Evolutionary conservation across 2,329 filamentous ascomycete genomes (phyloP), one percentile per base, ranked within the genome.

Genomic region (Trichoderma koningii): DNA sequence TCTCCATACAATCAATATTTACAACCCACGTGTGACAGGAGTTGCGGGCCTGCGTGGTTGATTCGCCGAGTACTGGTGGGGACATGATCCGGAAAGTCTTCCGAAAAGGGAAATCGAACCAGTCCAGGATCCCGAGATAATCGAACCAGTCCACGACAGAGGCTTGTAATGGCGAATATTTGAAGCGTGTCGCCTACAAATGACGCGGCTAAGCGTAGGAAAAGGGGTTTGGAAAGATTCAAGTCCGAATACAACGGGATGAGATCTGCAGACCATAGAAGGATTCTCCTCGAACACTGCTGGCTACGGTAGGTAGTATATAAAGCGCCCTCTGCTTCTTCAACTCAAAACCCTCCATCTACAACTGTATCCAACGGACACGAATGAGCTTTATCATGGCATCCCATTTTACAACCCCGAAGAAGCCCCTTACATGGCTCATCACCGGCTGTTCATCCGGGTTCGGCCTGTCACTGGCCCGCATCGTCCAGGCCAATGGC

Each of bases 371-470:
- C 5, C n/a, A 3, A 12, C 34, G 12, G 4, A 12, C 12, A 38
- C 17, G 2, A 12, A 51, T 53, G 17, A 30, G 12, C 4, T 3
- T 38, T 2, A 14, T 5, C 3, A 62, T 62, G 59, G 7, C 38
- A 5, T 4, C 26, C 5, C 30, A 5, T n/a, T 34, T 23, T 3
- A 45, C 38, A 3, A 52, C 17, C 2, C 48, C 59, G 3, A 45
- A 45, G 26, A 53, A 2, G 14, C 34, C 48, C 7, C 50, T 62
- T 5, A 62, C 59, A 19, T 62, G 59, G 59, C 26, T 62, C 14
- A 62, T 62, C 26, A 62, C 59, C 15, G 59, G 59, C 34, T 62
- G 48, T 34, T 62, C 59, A 6, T 62, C 59, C 7, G 59, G 59
- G 7, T 62, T 62, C 6, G 59, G 59, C 12, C 15, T 62, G 26